Evolutionary conservation across 2,329 filamentous ascomycete genomes (phyloP).

Genomic region (Penicillium thymicola): DNA sequence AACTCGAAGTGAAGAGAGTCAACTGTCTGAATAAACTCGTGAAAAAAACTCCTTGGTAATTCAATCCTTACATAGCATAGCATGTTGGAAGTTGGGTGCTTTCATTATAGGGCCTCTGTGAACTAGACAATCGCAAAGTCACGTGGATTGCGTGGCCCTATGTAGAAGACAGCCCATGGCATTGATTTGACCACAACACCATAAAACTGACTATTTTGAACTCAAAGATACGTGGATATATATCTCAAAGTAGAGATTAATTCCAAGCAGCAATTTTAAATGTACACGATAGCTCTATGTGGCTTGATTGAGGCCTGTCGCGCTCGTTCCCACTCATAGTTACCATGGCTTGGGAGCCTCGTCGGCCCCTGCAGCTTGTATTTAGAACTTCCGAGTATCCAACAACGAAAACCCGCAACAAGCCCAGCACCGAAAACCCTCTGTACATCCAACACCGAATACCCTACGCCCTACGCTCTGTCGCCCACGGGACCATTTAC

Average conservation of each 20-base stretch:
- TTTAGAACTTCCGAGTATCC: neutral
- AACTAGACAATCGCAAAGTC: neutral
- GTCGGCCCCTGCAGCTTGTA: neutral
- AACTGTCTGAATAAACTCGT: too few species aligned
- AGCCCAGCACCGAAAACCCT: neutral
- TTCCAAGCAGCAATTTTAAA: neutral
- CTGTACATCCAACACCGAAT: neutral
- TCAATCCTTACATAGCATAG: too few species aligned
- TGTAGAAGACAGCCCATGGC: neutral
- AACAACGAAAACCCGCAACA: neutral
- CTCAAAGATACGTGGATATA: neutral
- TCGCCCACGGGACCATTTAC: neutral
- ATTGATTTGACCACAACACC: neutral
- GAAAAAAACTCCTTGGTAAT: neutral
- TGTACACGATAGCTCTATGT: neutral
- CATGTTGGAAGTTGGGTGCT: neutral
- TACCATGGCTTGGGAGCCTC: neutral
- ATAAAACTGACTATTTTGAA: too few species aligned
- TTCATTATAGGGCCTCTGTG: neutral
- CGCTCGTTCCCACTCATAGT: neutral
- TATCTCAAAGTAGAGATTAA: accelerated
- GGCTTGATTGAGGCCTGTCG: neutral
- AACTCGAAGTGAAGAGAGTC: too few species aligned
- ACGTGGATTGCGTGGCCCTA: neutral
- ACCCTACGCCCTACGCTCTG: neutral